Percentiles rank a stretch among this genome's conserved stretches.
These are phyloP conservation scores for Picochlorum sp. DNA, from an alignment of 139 green algal species.

Conservation along the genomic window DNA sequence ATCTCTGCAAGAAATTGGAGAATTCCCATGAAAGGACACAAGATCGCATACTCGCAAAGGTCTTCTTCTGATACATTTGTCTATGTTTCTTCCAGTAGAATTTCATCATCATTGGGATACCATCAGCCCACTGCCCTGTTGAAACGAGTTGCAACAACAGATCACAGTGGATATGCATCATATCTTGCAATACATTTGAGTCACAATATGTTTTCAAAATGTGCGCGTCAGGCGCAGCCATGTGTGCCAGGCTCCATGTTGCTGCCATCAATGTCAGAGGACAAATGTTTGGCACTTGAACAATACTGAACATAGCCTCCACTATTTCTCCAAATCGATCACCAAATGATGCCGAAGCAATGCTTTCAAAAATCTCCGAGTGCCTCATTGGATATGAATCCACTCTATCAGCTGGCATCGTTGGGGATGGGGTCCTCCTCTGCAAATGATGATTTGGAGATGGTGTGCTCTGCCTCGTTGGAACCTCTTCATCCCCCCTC, in stretches of 20 bases:
- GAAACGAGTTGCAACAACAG: no score
- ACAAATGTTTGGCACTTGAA: neutral
- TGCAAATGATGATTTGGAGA: no score
- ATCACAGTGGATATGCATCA: no score
- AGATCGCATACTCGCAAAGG: neutral
- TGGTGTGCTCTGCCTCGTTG: no score
- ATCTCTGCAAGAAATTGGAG: neutral
- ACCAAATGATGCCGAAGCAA: neutral
- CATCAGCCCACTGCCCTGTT: neutral
- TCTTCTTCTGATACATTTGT: neutral
- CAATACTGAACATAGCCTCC: neutral
- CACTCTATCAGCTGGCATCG: no score
- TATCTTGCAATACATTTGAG: no score
- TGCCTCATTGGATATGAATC: neutral
- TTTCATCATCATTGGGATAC: neutral
- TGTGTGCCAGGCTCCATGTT: no score
- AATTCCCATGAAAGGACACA: neutral
- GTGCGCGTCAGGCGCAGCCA: no score
- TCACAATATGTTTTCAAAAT: no score
- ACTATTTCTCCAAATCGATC: neutral
- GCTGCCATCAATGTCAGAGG: no score
- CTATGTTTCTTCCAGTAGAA: conserved; percentile 3
- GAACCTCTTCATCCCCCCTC: no score
- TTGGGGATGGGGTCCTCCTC: no score
- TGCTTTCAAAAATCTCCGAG: conserved; percentile 5